These are phyloP conservation scores for Nosema muscidifuracis DNA, from an alignment of 371 early-diverging fungal genomes.

Conservation along the genomic window DNA sequence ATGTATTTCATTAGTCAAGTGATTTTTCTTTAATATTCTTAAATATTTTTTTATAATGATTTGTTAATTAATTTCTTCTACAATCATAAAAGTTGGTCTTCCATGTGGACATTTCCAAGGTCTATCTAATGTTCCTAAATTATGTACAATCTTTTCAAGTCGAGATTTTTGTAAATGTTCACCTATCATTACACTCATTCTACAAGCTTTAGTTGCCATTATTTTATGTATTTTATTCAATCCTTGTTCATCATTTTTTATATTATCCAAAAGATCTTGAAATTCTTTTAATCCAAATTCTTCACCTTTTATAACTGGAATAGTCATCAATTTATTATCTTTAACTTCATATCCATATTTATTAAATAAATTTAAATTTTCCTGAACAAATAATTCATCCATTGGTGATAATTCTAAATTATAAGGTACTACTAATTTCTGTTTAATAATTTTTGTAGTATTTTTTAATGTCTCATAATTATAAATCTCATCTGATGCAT, in stretches of 20 bases:
- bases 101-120: constrained; percentile 90
- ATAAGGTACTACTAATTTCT: constrained; percentile 66
- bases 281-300: constrained; percentile 58
- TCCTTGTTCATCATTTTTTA: constrained; percentile 37
- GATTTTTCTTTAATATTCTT: too few species aligned
- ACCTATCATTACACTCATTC: constrained; percentile 68
- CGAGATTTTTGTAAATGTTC: constrained; percentile 36
- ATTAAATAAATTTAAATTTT: constrained; percentile 68
- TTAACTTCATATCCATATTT: constrained; percentile 58
- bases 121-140: constrained; percentile 45
- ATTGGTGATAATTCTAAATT: constrained; percentile 69
- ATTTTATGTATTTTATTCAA: constrained; percentile 40
- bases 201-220: constrained; percentile 68
- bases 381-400: constrained; percentile 72
- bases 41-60: too few species aligned
- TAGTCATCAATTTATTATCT: constrained; percentile 22
- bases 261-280: constrained; percentile 44
- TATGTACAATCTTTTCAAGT: constrained; percentile 60
- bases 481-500: constrained; percentile 92
- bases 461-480: constrained; percentile 72
- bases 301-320: constrained; percentile 52
- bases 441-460: constrained; percentile 63
- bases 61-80: constrained; percentile 35
- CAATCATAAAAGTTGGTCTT: constrained; percentile 70
- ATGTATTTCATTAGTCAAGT: too few species aligned